Evolutionary conservation across 345 rosid species (phyloP).

Genomic region (Heritiera fomes): DNA sequence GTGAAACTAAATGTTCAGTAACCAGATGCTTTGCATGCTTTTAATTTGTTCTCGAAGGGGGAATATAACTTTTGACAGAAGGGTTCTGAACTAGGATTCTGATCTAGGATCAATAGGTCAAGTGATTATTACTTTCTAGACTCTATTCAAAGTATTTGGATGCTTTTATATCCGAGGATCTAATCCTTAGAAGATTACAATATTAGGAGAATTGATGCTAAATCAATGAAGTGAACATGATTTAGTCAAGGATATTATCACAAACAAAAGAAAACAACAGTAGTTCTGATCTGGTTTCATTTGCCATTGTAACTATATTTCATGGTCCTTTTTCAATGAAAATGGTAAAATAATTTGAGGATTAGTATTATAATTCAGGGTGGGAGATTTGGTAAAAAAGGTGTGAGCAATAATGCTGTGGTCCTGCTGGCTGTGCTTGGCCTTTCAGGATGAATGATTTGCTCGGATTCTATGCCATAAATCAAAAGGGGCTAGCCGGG

Average conservation of each 20-base stretch:
- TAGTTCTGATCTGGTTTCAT: background rate
- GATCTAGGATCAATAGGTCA: background rate
- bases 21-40: background rate
- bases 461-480: background rate
- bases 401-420: conserved; percentile 6
- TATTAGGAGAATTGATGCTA: background rate
- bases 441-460: background rate
- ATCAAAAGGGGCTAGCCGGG: conserved; percentile 16
- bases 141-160: background rate
- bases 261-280: background rate
- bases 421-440: background rate
- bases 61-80: background rate
- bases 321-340: background rate
- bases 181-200: background rate
- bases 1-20: background rate
- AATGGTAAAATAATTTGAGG: background rate
- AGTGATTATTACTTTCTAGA: background rate
- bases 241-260: background rate
- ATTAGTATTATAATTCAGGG: background rate
- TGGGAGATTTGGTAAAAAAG: conserved; percentile 13
- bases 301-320: background rate
- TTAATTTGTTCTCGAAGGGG: background rate
- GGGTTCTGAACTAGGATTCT: background rate
- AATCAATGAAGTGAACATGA: background rate
- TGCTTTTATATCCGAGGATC: background rate